A percentile compares a stretch with the other conserved stretches of the same genome.
Evolutionary conservation across 306 rosid species (phyloP).

Genomic region (Carpinus fangiana): DNA sequence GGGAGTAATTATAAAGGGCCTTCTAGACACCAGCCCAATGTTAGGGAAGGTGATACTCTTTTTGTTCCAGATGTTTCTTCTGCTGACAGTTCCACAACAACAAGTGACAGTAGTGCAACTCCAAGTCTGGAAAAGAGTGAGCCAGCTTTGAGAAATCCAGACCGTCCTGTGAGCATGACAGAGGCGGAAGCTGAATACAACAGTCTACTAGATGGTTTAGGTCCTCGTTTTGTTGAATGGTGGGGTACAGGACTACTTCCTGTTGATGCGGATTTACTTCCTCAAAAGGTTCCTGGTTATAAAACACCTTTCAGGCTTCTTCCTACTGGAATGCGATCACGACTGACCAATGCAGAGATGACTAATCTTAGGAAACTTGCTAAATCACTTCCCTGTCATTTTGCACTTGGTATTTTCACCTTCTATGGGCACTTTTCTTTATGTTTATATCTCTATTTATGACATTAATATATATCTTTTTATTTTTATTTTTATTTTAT

Average conservation of each 20-base stretch:
- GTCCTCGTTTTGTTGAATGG: slow-evolving; percentile 93
- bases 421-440: slow-evolving; percentile 15
- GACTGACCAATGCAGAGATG: slow-evolving; percentile 78
- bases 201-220: slow-evolving; percentile 72
- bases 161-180: slow-evolving; percentile 45
- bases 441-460: slow-evolving; percentile 20
- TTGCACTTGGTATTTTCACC: slow-evolving; percentile 75
- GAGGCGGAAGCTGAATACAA: slow-evolving; percentile 75
- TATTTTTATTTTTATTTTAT: no score
- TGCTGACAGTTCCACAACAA: slow-evolving; percentile 30
- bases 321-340: slow-evolving; percentile 75
- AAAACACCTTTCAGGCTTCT: slow-evolving; percentile 89
- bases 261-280: slow-evolving; percentile 90
- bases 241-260: slow-evolving; percentile 98
- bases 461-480: slow-evolving; percentile 17
- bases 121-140: slow-evolving; percentile 39
- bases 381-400: slow-evolving; percentile 88
- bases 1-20: slow-evolving; percentile 76
- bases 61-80: slow-evolving; percentile 74
- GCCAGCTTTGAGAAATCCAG: slow-evolving; percentile 29
- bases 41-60: slow-evolving; percentile 48
- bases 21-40: slow-evolving; percentile 36
- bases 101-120: slow-evolving; percentile 33
- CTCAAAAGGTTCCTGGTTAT: slow-evolving; percentile 74
- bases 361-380: slow-evolving; percentile 76